Conservation (phyloP, 345 rosid genomes). For the Linum usitatissimum region DNA sequence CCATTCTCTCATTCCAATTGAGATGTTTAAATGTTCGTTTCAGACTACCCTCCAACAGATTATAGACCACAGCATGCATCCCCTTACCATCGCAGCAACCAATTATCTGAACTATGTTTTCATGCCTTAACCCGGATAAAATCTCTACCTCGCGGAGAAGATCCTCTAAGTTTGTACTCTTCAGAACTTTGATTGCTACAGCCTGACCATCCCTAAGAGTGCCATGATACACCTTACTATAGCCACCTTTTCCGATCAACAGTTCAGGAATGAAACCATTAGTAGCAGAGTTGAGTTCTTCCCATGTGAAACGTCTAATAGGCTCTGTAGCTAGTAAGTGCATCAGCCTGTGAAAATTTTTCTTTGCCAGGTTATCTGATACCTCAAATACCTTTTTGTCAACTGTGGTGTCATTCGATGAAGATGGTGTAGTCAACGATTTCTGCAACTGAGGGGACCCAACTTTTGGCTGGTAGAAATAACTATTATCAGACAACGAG, state of each 20-base stretch:
- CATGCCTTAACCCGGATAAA: slow-evolving; percentile 18
- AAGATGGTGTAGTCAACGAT: slow-evolving; percentile 14
- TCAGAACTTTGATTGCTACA: slow-evolving; percentile 32
- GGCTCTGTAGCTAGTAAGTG: slow-evolving; percentile 7
- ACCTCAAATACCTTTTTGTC: slow-evolving; percentile 6
- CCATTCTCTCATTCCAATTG: slow-evolving; percentile 26
- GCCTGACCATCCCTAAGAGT: slow-evolving; percentile 17
- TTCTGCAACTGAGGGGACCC: slow-evolving; percentile 15
- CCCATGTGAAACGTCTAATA: slow-evolving; percentile 14
- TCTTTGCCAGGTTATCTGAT: slow-evolving; percentile 6
- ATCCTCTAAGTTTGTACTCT: slow-evolving; percentile 18
- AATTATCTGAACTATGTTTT: slow-evolving; percentile 25
- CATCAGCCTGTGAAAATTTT: slow-evolving; percentile 10
- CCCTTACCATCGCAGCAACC: slow-evolving; percentile 23
- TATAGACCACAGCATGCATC: slow-evolving; percentile 25
- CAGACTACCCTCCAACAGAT: slow-evolving; percentile 27
- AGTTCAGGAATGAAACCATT: slow-evolving; percentile 18
- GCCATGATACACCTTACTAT: slow-evolving; percentile 22
- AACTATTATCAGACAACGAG: slow-evolving; percentile 2
- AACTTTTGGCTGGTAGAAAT: not conserved
- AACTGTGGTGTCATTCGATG: slow-evolving; percentile 4
- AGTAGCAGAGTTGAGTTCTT: slow-evolving; percentile 22
- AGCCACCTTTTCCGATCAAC: slow-evolving; percentile 30
- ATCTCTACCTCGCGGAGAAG: slow-evolving; percentile 28
- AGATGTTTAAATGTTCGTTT: slow-evolving; percentile 22